These are phyloP conservation scores for Massariosphaeria phaeospora DNA, from an alignment of 495 filamentous ascomycete species.

Conservation along the genomic window DNA sequence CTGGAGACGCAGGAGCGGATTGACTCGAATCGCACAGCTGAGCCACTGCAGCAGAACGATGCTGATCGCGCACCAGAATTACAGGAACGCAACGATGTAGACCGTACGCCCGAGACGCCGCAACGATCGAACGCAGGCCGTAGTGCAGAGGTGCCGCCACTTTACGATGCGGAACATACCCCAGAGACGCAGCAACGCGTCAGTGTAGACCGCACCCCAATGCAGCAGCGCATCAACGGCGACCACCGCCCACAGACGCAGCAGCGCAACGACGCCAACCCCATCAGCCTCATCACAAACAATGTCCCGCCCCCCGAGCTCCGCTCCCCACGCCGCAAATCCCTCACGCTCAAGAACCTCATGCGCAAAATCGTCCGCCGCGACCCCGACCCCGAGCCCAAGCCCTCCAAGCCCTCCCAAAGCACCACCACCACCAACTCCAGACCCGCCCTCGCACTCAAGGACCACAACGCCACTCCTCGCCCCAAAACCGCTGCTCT, in stretches of 20 bases:
- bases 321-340: constrained; percentile 4
- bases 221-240: too few species aligned
- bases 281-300: constrained; percentile 11
- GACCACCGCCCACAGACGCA: neutral
- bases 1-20: too few species aligned
- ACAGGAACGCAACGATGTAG: too few species aligned
- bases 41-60: neutral
- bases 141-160: too few species aligned
- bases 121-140: too few species aligned
- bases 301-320: constrained; percentile 14
- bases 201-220: too few species aligned
- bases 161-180: too few species aligned
- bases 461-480: constrained; percentile 15
- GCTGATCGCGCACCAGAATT: too few species aligned
- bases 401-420: neutral
- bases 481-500: constrained; percentile 13
- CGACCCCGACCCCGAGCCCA: neutral
- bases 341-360: constrained; percentile 13
- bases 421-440: neutral
- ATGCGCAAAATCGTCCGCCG: constrained; percentile 15
- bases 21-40: too few species aligned
- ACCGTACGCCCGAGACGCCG: too few species aligned
- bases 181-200: too few species aligned
- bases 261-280: neutral
- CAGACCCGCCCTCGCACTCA: constrained; percentile 11